Conservation (phyloP, 2,329 filamentous ascomycete species). For the Paracoccidioides lutzii region DNA sequence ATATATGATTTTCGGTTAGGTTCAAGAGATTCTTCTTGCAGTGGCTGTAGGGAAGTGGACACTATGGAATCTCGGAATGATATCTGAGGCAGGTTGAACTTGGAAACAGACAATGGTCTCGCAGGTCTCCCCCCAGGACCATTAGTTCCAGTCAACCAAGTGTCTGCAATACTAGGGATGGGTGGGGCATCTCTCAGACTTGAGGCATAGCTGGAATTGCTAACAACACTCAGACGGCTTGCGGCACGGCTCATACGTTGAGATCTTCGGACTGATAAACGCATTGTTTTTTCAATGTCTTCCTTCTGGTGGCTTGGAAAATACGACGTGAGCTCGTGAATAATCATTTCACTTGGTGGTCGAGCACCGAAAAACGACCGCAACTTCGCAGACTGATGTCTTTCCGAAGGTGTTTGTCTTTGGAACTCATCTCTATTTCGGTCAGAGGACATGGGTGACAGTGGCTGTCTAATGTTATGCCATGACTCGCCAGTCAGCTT, state of each 20-base stretch:
- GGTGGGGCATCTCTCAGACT: constrained; percentile 87
- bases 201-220: constrained; percentile 83
- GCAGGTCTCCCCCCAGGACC: constrained; percentile 38
- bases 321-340: constrained; percentile 89
- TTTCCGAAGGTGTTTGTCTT: constrained; percentile 20
- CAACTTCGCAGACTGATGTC: constrained; percentile 28
- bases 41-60: constrained; percentile 74
- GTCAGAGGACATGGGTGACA: constrained; percentile 54
- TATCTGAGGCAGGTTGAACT: constrained; percentile 45
- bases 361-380: constrained; percentile 74
- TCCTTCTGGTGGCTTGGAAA: constrained; percentile 91
- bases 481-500: constrained; percentile 80
- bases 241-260: constrained; percentile 85
- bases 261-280: constrained; percentile 81
- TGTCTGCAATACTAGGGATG: constrained; percentile 88
- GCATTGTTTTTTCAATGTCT: constrained; percentile 89
- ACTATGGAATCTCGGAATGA: constrained; percentile 76
- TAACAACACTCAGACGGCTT: constrained; percentile 84
- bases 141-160: constrained; percentile 53
- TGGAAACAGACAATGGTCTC: constrained; percentile 48
- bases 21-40: constrained; percentile 84
- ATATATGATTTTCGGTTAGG: constrained; percentile 92
- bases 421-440: constrained; percentile 36
- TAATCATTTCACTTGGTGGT: constrained; percentile 93
- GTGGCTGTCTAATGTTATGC: constrained; percentile 71